Evolutionary conservation across 164 flowering plant species (phyloP), one percentile per base, ranked within the genome.

Genomic region (Sedum album): DNA sequence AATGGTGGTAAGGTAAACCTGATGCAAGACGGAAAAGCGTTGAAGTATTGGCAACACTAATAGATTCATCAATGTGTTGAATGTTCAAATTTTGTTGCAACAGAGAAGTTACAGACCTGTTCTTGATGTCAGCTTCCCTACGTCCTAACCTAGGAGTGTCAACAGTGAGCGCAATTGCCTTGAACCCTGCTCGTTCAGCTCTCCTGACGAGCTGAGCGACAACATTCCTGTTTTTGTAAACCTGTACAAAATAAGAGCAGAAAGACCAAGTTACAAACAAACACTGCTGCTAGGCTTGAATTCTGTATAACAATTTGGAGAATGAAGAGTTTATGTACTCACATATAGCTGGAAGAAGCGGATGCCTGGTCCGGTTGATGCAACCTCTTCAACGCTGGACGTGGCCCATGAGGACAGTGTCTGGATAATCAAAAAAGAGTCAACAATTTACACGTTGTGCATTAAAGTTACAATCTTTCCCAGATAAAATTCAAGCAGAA

Each of bases 91-190:
- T 57, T 23, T 8, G 69, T 57, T 8, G 31, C 17, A 66, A 4
- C 31, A 66, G 25, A 17, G 28, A 44, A 31, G 25, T 28, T 51
- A 23, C 4, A 48, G 7, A 92, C 98, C 92, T 89, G 85, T 93
- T 93, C 81, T 86, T 93, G 71, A 93, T 91, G 74, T 93, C 97
- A 73, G 93, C 86, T 73, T 93, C 98, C 75, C 97, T 83, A 51
- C 98, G 87, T 4, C 98, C 98, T 10, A 91, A 88, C 68, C 87
- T 81, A 55, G 98, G 98, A 49, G 96, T 85, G 73, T 93, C 96
- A 55, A 88, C 96, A 63, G 97, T 91, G 26, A 93, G 93, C 51
- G 86, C 98, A 80, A 93, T 91, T 6, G 97, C 98, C 79, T 89
- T 93, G 75, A 85, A 91, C 28, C 96, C 98, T 74, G 92, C 91